Evolutionary conservation across 2,329 filamentous ascomycete genomes (phyloP).

Genomic region (Neonectria sp.): DNA sequence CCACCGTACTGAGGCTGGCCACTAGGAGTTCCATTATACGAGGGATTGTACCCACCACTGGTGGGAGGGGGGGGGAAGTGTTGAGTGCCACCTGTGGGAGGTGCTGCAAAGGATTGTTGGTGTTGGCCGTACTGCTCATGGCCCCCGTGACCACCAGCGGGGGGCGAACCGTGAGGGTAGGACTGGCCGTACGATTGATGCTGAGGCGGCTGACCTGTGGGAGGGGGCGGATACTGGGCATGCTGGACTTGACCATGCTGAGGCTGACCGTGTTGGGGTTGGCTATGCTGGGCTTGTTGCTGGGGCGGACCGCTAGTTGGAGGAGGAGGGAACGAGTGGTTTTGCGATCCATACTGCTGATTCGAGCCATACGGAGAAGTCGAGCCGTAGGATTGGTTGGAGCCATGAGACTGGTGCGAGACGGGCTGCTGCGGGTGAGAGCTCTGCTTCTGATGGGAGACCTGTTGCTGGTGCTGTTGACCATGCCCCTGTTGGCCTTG

Average conservation of each 20-base stretch:
- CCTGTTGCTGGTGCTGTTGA: conserved; percentile 17
- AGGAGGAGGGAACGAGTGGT: conserved; percentile 45
- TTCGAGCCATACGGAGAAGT: conserved; percentile 42
- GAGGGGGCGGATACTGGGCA: conserved; percentile 36
- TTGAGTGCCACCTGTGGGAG: conserved; percentile 38
- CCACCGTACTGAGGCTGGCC: conserved; percentile 50
- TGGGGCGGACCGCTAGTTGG: conserved; percentile 41
- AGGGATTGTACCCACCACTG: conserved; percentile 48
- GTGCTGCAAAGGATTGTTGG: conserved; percentile 40
- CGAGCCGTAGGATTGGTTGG: conserved; percentile 36
- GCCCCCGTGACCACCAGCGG: conserved; percentile 39
- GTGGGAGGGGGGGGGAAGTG: conserved; percentile 47
- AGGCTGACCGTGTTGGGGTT: conserved; percentile 30
- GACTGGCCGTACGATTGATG: conserved; percentile 41
- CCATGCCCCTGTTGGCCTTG: conserved; percentile 15
- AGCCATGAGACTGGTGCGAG: conserved; percentile 42
- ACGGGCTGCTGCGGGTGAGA: conserved; percentile 16
- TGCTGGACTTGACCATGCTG: conserved; percentile 19
- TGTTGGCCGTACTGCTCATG: conserved; percentile 45
- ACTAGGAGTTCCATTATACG: conserved; percentile 47
- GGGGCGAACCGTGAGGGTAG: conserved; percentile 39
- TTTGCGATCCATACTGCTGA: conserved; percentile 28
- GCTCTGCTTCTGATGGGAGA: conserved; percentile 10
- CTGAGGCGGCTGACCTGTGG: conserved; percentile 41
- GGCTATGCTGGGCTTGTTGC: conserved; percentile 34